Conservation (phyloP, 2,329 filamentous ascomycete species). For the Apiospora hydei region DNA sequence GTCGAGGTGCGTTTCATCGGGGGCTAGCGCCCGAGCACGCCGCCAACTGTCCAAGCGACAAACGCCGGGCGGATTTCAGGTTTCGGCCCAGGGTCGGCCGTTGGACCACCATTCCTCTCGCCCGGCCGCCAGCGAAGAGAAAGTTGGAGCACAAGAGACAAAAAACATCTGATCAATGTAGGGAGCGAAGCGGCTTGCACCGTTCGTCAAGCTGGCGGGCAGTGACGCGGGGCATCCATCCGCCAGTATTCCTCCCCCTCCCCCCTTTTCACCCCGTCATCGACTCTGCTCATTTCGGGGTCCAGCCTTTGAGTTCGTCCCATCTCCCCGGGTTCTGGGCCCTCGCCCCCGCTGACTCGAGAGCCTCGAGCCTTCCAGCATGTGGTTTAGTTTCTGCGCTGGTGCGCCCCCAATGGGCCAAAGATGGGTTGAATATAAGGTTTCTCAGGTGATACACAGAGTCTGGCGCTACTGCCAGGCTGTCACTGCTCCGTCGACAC, state of each 20-base stretch:
- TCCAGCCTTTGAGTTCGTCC: background rate
- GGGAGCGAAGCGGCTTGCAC: too few relatives aligned
- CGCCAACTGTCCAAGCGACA: background rate
- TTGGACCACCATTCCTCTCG: background rate
- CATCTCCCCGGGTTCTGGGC: background rate
- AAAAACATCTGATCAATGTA: background rate
- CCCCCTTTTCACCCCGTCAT: background rate
- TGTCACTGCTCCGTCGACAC: background rate
- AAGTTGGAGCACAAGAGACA: background rate
- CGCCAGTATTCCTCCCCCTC: background rate
- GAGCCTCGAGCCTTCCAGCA: background rate
- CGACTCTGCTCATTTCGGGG: background rate
- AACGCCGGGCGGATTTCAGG: background rate
- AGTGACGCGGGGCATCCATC: background rate
- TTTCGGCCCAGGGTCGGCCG: background rate
- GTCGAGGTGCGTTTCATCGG: conserved; percentile 17
- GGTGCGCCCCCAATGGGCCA: background rate
- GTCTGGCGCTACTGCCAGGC: background rate
- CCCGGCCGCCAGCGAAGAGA: background rate
- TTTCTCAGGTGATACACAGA: conserved; percentile 1
- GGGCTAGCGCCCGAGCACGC: conserved; percentile 6
- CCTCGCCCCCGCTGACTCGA: background rate
- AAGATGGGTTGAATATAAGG: conserved; percentile 5
- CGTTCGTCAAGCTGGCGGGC: background rate
- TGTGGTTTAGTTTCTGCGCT: background rate